These are phyloP conservation scores for Oryza australiensis DNA, from an alignment of 176 grass and related monocot species.

Conservation along the genomic window DNA sequence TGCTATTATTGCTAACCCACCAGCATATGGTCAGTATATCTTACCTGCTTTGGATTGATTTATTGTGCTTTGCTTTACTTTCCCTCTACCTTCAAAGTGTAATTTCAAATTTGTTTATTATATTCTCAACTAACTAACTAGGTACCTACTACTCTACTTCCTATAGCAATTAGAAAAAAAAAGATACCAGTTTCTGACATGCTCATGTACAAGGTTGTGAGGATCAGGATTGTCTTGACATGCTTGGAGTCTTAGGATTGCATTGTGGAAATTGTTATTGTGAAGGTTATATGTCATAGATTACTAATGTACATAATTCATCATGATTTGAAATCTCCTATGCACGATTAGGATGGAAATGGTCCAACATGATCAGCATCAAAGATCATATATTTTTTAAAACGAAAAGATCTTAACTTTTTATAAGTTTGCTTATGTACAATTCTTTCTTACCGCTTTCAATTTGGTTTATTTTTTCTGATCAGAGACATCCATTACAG, in stretches of 20 bases:
- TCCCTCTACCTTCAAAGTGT: not conserved
- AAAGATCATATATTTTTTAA: not conserved
- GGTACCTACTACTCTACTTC: not conserved
- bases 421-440: not conserved
- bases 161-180: not conserved
- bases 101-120: not conserved
- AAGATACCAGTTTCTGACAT: not conserved
- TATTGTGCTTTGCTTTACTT: conserved; percentile 15
- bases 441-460: not conserved
- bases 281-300: not conserved
- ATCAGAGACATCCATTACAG: not conserved
- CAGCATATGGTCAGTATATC: conserved; percentile 75
- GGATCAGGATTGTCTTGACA: not conserved
- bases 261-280: not conserved
- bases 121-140: not conserved
- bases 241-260: not conserved
- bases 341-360: not conserved
- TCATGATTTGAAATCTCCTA: not conserved
- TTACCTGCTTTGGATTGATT: conserved; percentile 5
- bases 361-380: not conserved
- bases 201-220: not conserved
- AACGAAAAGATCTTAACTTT: not conserved
- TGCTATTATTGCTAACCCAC: conserved; percentile 94
- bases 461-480: conserved; percentile 12
- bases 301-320: not conserved